A percentile compares a stretch with the other conserved stretches of the same genome.
Conservation (phyloP, 805 yeast species). For the Clavispora phyllophila region DNA sequence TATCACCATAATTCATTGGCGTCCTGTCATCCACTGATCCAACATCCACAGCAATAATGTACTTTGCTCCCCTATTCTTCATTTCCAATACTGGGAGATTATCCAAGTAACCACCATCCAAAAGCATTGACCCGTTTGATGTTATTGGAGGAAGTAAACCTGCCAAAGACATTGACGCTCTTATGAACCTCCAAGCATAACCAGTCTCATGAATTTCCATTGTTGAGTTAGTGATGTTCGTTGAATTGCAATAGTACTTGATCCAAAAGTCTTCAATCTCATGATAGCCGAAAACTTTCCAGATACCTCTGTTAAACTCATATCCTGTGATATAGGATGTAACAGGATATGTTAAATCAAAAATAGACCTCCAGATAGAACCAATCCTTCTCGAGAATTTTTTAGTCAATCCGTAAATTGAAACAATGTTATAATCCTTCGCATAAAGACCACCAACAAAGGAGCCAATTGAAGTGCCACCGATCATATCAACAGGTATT, state of each 20-base stretch:
- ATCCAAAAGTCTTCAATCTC: constrained; percentile 97
- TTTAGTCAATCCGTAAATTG: constrained; percentile 85
- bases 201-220: constrained; percentile 94
- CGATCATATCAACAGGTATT: constrained; percentile 87
- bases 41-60: constrained; percentile 89
- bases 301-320: constrained; percentile 94
- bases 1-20: constrained; percentile 87
- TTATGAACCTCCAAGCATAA: constrained; percentile 89
- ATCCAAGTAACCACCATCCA: constrained; percentile 96
- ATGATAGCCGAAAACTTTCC: constrained; percentile 90
- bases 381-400: constrained; percentile 78
- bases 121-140: constrained; percentile 83
- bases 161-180: constrained; percentile 96
- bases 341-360: constrained; percentile 88
- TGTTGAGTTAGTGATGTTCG: constrained; percentile 88
- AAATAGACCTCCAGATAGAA: constrained; percentile 76
- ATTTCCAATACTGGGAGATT: constrained; percentile 89
- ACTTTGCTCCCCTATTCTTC: constrained; percentile 82
- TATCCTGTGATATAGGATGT: constrained; percentile 96
- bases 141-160: constrained; percentile 88
- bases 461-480: constrained; percentile 96
- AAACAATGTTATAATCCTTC: constrained; percentile 83
- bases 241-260: constrained; percentile 80
- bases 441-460: constrained; percentile 96
- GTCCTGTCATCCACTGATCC: constrained; percentile 92